Base-by-base conservation (phyloP, 2,329 filamentous ascomycete genomes). In the Cercospora sp. region DNA sequence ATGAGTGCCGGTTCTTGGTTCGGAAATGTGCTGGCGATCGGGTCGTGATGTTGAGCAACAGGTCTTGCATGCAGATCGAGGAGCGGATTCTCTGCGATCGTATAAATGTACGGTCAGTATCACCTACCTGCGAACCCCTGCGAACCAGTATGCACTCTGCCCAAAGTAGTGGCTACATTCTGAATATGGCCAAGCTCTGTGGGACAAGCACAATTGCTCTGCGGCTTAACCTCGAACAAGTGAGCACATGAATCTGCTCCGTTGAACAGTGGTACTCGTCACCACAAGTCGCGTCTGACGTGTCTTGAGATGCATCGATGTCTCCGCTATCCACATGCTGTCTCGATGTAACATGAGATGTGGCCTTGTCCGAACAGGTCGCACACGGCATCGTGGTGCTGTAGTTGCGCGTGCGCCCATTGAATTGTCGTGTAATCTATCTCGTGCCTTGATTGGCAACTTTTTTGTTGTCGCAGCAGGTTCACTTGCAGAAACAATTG, bases 91-190 rank as follows among this genome's bases (percentile, higher is more conserved):
- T 37, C 28, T 45, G 32, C 26, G 60, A 30, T 51, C 6, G 37
- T 49, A 49, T 62, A 49, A 62, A 30, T 26, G 37, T 30, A 13
- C 37, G 18, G 37, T 43, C 43, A 51, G 60, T 51, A 28, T 18
- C 37, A 62, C 43, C 40, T 51, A 51, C 60, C 60, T 51, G 60
- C n/a, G 40, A n/a, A 45, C 37, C 26, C 60, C 43, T 49, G 60
- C 60, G 26, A 30, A 28, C 34, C 24, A n/a, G 28, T 26, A 30
- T 43, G 60, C 26, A 49, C 24, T 51, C 37, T 62, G n/a, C 37
- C n/a, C 40, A n/a, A 62, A 62, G 26, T 13, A 62, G 60, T 18
- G n/a, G 26, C 28, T 18, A 6, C 7, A 32, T 21, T 24, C 60
- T 34, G 18, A 10, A 62, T 24, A 5, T 10, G 40, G 60, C 21